A percentile compares a stretch with the other conserved stretches of the same genome.
Evolutionary conservation across 345 rosid genomes (phyloP).

Genomic region (Linum trigynum): DNA sequence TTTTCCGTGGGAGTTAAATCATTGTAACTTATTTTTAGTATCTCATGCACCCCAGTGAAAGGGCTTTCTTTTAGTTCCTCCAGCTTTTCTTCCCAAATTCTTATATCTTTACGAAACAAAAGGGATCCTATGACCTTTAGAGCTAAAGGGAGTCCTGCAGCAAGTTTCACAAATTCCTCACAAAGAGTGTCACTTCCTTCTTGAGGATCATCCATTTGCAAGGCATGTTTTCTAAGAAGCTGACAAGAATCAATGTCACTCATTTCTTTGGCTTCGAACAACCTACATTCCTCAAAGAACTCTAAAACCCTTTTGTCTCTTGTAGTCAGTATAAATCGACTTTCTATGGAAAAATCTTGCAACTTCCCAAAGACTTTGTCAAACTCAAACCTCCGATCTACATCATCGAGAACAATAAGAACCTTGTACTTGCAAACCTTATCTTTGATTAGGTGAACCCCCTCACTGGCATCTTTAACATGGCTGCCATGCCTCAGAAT

Average conservation of each 20-base stretch:
- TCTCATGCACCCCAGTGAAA: background rate
- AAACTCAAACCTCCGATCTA: background rate
- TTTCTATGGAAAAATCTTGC: background rate
- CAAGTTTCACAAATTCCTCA: background rate
- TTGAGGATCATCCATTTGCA: background rate
- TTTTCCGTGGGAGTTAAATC: slow-evolving; percentile 4
- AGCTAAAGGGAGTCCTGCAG: slow-evolving; percentile 13
- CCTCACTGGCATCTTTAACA: background rate
- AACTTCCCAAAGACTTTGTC: background rate
- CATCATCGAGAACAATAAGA: background rate
- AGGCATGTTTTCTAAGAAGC: slow-evolving; percentile 15
- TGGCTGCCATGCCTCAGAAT: too few species aligned
- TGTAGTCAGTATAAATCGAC: background rate
- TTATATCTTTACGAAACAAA: background rate
- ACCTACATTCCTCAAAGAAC: background rate
- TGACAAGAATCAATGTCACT: background rate
- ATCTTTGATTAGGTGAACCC: background rate
- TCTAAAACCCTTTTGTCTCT: background rate
- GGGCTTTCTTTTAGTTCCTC: background rate
- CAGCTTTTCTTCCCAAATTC: slow-evolving; percentile 7
- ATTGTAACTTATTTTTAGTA: slow-evolving; percentile 11
- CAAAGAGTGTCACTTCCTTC: background rate
- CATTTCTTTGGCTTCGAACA: background rate
- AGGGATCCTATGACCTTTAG: slow-evolving; percentile 10
- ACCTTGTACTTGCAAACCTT: background rate